Evolutionary conservation across 2,329 filamentous ascomycete genomes (phyloP).

Genomic region (Pseudohalonectria lignicola): DNA sequence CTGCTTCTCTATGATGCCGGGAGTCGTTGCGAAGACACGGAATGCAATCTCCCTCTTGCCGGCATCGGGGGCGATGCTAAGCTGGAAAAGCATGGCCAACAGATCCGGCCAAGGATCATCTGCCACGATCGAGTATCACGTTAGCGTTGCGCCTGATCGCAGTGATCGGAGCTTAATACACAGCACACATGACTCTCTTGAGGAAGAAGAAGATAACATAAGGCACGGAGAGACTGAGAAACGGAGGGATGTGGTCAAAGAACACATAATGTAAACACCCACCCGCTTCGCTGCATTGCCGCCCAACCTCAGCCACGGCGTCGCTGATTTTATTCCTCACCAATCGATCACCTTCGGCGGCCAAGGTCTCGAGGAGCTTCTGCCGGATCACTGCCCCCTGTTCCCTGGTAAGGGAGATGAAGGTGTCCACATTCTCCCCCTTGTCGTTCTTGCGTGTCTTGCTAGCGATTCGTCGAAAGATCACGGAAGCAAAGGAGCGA

Average conservation of each 20-base stretch:
- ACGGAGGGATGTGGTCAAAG: too few species aligned
- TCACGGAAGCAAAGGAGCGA: constrained; percentile 82
- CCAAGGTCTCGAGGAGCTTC: constrained; percentile 71
- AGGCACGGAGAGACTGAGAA: too few species aligned
- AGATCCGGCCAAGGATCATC: constrained; percentile 84
- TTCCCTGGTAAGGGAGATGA: constrained; percentile 64
- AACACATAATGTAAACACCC: too few species aligned
- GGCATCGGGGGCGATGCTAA: constrained; percentile 75
- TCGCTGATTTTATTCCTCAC: constrained; percentile 95
- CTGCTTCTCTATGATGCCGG: constrained; percentile 90
- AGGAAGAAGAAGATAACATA: neutral
- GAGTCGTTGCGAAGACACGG: constrained; percentile 89
- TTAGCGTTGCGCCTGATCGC: too few species aligned
- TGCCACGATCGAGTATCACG: too few species aligned
- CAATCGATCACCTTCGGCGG: constrained; percentile 57
- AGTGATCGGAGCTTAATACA: too few species aligned
- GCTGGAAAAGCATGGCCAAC: constrained; percentile 72
- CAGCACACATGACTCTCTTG: too few species aligned
- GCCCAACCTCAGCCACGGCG: constrained; percentile 89
- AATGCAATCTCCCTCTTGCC: constrained; percentile 87
- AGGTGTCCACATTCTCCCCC: constrained; percentile 69
- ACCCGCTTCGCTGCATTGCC: constrained; percentile 92
- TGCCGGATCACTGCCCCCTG: constrained; percentile 70
- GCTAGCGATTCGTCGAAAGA: constrained; percentile 87
- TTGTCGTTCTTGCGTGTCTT: constrained; percentile 71